Base-by-base conservation (phyloP, 2,329 filamentous ascomycete species). In the Alternaria sp. region DNA sequence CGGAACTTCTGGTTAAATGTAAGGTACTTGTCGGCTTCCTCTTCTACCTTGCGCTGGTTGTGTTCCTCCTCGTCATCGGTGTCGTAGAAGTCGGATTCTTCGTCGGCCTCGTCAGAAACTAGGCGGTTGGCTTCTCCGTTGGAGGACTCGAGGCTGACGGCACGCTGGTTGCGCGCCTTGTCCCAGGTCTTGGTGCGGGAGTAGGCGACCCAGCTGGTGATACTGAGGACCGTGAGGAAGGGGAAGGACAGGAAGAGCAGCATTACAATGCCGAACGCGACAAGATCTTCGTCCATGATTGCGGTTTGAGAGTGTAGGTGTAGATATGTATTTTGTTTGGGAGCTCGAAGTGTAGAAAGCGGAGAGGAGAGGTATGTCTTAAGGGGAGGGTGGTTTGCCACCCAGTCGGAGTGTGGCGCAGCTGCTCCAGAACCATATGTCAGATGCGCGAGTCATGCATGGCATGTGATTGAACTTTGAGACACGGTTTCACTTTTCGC, bases 131-230 rank as follows among this genome's bases (percentile, higher is more conserved):
- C 61, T 46, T 72, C 66, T 10, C 44, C 44, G 3, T 48, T 48
- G 44, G 60, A 60, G 3, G 66, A 60, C 41, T 74, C 72, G 49
- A 70, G 67, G 21, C 61, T 62, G 41, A 69, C 60, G 51, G 59
- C 46, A 28, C 61, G 60, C 58, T 68, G 66, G 48, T 66, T 72
- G 58, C 71, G 70, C 31, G 60, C 57, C 37, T 69, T 70, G 60
- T 74, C 71, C 72, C 72, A 74, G 24, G 64, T 64, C 57, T 72
- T 72, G 57, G 72, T 73, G 64, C 72, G 72, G 31, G 61, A 61
- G 58, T 73, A 72, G 39, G 72, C 69, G 39, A 71, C 56, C 58
- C 66, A 67, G 50, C 61, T 57, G 4, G 68, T 71, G 26, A 67
- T 66, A 61, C 65, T 49, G 46, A 69, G 51, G 51, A 71, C 64